These are phyloP conservation scores for Bruguiera sexangula DNA, from an alignment of 345 rosid species.

Conservation along the genomic window DNA sequence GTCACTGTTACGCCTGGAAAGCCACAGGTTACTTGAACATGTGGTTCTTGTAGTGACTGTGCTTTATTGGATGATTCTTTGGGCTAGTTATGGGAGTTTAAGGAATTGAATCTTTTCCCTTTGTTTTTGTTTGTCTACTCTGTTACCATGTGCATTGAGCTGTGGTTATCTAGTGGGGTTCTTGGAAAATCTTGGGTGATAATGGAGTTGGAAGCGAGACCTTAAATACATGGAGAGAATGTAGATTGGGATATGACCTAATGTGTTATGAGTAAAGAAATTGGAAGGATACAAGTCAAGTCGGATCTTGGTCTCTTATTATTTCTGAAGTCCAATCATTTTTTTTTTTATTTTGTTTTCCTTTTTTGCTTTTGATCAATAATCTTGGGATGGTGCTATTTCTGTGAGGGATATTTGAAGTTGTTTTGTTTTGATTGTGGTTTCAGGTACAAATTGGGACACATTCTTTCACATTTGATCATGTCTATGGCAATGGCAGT, in stretches of 20 bases:
- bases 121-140: not conserved
- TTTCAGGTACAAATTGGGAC: constrained; percentile 84
- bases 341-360: too few relatives aligned
- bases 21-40: constrained; percentile 18
- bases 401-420: not conserved
- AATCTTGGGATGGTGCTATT: not conserved
- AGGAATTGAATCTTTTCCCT: not conserved
- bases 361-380: too few relatives aligned
- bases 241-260: too few relatives aligned
- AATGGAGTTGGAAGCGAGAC: too few relatives aligned
- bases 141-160: not conserved
- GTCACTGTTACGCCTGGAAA: constrained; percentile 15
- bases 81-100: not conserved
- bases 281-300: too few relatives aligned
- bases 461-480: constrained; percentile 95
- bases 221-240: too few relatives aligned
- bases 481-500: constrained; percentile 81
- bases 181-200: not conserved
- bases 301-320: too few relatives aligned
- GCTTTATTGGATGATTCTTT: not conserved
- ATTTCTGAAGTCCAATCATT: too few relatives aligned
- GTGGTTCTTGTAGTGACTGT: not conserved
- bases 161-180: not conserved
- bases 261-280: too few relatives aligned
- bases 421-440: constrained; percentile 9